Percentiles rank a stretch among this genome's conserved stretches.
Conservation (phyloP, 2,329 filamentous ascomycete genomes). For the Diaporthe vexans region DNA sequence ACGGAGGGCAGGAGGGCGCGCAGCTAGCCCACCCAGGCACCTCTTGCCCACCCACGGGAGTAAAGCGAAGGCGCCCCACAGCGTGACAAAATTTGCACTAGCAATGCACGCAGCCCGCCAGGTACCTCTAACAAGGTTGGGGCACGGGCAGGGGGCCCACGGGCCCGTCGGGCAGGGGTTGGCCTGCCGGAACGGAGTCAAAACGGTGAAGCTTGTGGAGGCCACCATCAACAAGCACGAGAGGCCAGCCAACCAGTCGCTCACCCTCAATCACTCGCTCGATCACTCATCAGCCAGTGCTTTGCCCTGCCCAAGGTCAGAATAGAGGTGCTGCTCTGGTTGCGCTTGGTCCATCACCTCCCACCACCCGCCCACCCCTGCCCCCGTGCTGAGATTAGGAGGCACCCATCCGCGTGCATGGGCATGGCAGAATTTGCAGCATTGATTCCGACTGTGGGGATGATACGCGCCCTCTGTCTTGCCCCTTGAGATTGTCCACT, state of each 20-base stretch:
- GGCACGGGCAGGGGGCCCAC: slow-evolving; percentile 9
- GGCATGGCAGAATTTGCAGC: slow-evolving; percentile 33
- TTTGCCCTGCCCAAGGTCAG: background rate
- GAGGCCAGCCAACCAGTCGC: background rate
- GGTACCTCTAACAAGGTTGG: slow-evolving; percentile 26
- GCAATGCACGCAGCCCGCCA: slow-evolving; percentile 12
- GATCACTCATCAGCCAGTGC: background rate
- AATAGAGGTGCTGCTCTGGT: background rate
- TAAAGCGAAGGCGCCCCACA: slow-evolving; percentile 15
- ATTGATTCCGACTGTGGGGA: slow-evolving; percentile 29
- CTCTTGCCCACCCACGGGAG: background rate
- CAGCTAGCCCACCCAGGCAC: background rate
- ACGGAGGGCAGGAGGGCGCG: background rate
- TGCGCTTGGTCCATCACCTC: slow-evolving; percentile 22
- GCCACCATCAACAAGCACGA: slow-evolving; percentile 18
- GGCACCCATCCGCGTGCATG: slow-evolving; percentile 3
- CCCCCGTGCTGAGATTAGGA: slow-evolving; percentile 1
- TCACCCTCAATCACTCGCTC: background rate
- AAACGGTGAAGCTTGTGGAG: slow-evolving; percentile 35
- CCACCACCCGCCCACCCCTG: background rate
- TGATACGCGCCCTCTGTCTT: slow-evolving; percentile 10
- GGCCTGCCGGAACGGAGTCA: slow-evolving; percentile 32
- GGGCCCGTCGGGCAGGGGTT: slow-evolving; percentile 10
- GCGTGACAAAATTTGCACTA: slow-evolving; percentile 25
- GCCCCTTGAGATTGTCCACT: background rate